Evolutionary conservation across 164 flowering plant species (phyloP), one percentile per base, ranked within the genome.

Genomic region (Liquidambar formosana): DNA sequence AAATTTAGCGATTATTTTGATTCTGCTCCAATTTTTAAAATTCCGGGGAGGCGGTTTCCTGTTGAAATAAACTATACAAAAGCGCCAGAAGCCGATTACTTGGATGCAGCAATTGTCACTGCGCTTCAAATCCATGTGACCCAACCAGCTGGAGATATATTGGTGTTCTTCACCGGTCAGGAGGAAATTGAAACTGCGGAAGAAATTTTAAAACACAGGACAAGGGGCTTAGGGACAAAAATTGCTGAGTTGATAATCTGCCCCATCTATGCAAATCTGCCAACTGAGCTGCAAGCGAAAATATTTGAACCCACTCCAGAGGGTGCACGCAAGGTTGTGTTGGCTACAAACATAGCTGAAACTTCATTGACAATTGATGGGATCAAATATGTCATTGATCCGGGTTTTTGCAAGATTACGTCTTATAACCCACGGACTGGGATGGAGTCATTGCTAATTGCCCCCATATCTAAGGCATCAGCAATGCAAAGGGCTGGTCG

Each of bases 1-100:
- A 95, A 95, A 74, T 95, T 95, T 71, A 91, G 97, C 72, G 97
- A 95, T 74, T 95, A 86, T 79, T 95, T 95, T 80, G 99, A 91
- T 68, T 81, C 85, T 10, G 98, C 99, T 46, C 99, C 98, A 59
- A 91, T 95, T 48, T 91, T 95, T 65, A 89, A 83, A 77, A 88
- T 95, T 68, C 97, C 97, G 3, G 99, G 99, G 18, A 87, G 99
- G 75, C 85, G 97, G 47, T 95, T 74, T 73, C 97, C 97, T 64
- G 99, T 95, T 67, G 99, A 92, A 28, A 93, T 95, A 54, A 81
- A 87, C 64, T 89, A 86, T 66, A 95, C 99, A 10, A 94, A 84
- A 78, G 92, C 97, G 21, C 99, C 97, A 8, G 97, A 91, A 74
- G 97, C 97, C 41, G 97, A 95, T 80, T 95, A 92, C 77, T 65